Percentiles rank a stretch among this genome's conserved stretches.
Conservation (phyloP, 495 filamentous ascomycete genomes). For the Gamarada debralockiae region DNA sequence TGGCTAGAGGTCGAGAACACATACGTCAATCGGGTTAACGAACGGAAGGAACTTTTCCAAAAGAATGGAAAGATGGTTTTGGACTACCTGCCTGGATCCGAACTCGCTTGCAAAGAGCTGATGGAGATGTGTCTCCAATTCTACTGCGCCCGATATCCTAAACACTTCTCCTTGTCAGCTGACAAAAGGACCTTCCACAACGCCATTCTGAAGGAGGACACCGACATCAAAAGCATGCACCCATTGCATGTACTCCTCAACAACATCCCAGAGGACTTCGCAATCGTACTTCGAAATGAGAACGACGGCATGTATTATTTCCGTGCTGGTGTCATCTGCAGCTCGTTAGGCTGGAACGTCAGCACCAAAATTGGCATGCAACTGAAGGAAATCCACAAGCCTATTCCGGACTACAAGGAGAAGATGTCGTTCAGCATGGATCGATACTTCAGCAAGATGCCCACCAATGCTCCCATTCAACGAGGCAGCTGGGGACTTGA, state of each 20-base stretch:
- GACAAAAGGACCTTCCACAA: constrained; percentile 66
- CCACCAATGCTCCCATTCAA: constrained; percentile 73
- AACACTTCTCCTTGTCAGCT: constrained; percentile 62
- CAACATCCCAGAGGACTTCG: constrained; percentile 88
- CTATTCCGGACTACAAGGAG: constrained; percentile 84
- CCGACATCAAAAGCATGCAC: constrained; percentile 57
- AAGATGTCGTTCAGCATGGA: constrained; percentile 92
- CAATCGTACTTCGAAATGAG: constrained; percentile 70
- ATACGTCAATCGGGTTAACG: constrained; percentile 64
- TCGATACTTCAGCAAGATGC: constrained; percentile 79
- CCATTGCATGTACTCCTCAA: constrained; percentile 74
- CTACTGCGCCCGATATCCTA: constrained; percentile 72
- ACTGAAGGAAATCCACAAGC: constrained; percentile 70
- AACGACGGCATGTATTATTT: constrained; percentile 70
- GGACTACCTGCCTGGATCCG: constrained; percentile 69
- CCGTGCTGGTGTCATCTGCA: constrained; percentile 77
- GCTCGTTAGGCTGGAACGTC: constrained; percentile 77
- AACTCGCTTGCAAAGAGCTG: constrained; percentile 79
- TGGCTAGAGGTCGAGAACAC: constrained; percentile 87
- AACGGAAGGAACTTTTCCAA: constrained; percentile 66
- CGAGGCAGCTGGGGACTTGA: constrained; percentile 88
- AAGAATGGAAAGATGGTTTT: constrained; percentile 63
- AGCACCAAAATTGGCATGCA: constrained; percentile 69
- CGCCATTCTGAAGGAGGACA: constrained; percentile 59
- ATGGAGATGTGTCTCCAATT: constrained; percentile 91